A percentile compares a stretch with the other conserved stretches of the same genome.
phyloP scores from a whole-genome alignment of 78 protist genomes.

The Polysphondylium violaceum region DNA sequence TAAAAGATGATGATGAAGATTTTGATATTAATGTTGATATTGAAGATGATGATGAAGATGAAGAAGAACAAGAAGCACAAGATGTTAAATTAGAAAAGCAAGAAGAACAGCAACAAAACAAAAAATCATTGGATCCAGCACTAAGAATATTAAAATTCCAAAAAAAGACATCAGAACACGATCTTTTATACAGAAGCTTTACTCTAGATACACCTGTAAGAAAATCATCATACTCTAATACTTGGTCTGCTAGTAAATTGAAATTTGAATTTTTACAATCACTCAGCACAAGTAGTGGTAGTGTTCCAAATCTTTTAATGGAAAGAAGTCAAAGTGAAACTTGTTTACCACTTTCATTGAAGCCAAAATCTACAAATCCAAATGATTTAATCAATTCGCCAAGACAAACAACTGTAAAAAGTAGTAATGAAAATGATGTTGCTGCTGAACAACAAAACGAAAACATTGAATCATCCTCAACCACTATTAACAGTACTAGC shows the following conservation, averaged over 20 bases:
- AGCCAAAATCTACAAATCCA: background rate
- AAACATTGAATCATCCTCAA: background rate
- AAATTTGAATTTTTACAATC: slow-evolving; percentile 5
- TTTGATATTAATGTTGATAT: background rate
- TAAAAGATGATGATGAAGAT: background rate
- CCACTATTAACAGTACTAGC: background rate
- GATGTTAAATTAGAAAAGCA: background rate
- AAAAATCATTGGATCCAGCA: background rate
- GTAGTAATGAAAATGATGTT: background rate
- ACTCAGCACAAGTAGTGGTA: background rate
- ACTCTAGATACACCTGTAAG: background rate
- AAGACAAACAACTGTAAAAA: background rate
- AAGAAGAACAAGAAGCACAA: background rate
- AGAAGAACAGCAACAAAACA: background rate
- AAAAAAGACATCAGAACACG: slow-evolving; percentile 33
- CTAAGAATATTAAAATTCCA: background rate
- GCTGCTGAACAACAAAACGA: background rate
- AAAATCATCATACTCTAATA: slow-evolving; percentile 39
- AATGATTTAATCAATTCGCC: slow-evolving; percentile 10
- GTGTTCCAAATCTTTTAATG: background rate
- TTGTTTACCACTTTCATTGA: slow-evolving; percentile 1
- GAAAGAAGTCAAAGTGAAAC: slow-evolving; percentile 64
- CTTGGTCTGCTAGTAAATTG: slow-evolving; percentile 31
- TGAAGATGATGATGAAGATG: background rate
- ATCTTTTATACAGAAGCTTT: slow-evolving; percentile 19